Evolutionary conservation across 345 rosid genomes (phyloP).

Genomic region (Lenwebbia sp.): DNA sequence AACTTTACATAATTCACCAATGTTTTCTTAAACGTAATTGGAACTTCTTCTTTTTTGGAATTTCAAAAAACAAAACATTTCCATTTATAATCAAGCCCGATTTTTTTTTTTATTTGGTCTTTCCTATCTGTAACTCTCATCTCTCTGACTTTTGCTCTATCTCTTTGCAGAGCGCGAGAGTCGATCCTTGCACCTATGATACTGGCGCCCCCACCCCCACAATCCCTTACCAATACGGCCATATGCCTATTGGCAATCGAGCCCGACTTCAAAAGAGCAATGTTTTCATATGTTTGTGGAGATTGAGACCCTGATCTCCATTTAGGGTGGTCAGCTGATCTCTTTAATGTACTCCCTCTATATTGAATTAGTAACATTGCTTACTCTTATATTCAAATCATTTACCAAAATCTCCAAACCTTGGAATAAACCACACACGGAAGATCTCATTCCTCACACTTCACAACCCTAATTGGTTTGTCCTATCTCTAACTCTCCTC

Average conservation of each 20-base stretch:
- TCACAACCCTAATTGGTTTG: too few relatives aligned
- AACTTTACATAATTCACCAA: neutral
- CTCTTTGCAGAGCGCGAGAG: too few relatives aligned
- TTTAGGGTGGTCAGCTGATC: neutral
- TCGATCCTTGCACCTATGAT: too few relatives aligned
- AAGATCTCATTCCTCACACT: too few relatives aligned
- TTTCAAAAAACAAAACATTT: neutral
- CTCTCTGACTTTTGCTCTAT: too few relatives aligned
- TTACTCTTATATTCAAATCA: neutral
- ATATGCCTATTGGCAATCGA: too few relatives aligned
- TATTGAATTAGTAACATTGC: neutral
- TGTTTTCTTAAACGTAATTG: neutral
- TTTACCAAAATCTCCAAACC: neutral
- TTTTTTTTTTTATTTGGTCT: too few relatives aligned
- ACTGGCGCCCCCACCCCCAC: too few relatives aligned
- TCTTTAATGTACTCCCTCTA: neutral
- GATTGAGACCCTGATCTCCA: neutral
- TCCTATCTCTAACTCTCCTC: too few relatives aligned
- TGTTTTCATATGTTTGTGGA: neutral
- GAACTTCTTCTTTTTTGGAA: too few relatives aligned
- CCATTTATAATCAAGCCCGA: neutral
- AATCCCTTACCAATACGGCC: too few relatives aligned
- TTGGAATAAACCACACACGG: neutral
- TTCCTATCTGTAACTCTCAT: too few relatives aligned
- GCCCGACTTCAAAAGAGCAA: neutral